These are phyloP conservation scores for Prunus mongolica DNA, from an alignment of 306 rosid species.

Conservation along the genomic window DNA sequence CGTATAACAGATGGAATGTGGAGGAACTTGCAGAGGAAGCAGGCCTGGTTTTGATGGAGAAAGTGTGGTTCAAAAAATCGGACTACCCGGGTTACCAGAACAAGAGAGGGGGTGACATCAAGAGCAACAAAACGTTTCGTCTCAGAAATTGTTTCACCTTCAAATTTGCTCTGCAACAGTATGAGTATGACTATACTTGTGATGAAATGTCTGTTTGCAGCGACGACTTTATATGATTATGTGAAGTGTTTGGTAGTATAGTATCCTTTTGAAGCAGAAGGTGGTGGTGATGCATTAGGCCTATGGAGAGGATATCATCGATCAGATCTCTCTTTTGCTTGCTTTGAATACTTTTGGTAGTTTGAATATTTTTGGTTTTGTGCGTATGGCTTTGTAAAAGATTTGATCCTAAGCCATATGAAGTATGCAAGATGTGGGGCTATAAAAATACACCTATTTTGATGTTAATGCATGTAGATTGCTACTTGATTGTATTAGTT, in stretches of 20 bases:
- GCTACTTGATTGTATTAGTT: too few relatives aligned
- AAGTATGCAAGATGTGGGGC: not conserved
- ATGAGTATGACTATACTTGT: not conserved
- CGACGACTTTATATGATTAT: not conserved
- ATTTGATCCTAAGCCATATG: not conserved
- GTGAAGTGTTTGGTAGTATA: not conserved
- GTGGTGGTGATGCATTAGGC: not conserved
- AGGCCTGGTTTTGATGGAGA: conserved; percentile 2
- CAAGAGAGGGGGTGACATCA: conserved; percentile 13
- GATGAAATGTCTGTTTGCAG: conserved; percentile 1
- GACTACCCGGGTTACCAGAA: conserved; percentile 27
- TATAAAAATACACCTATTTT: not conserved
- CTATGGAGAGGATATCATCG: not conserved
- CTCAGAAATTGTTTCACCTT: conserved; percentile 18
- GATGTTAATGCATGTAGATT: not conserved
- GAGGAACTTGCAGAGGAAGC: conserved; percentile 7
- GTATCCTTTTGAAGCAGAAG: not conserved
- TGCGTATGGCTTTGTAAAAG: not conserved
- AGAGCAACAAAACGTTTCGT: conserved; percentile 20
- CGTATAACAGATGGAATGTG: conserved; percentile 21
- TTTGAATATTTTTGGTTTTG: not conserved
- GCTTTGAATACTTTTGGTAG: not conserved
- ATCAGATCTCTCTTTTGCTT: not conserved
- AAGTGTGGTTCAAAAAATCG: not conserved
- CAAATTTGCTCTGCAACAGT: conserved; percentile 3